Base-by-base conservation (phyloP, 2,329 filamentous ascomycete genomes). In the Scedosporium dehoogii region DNA sequence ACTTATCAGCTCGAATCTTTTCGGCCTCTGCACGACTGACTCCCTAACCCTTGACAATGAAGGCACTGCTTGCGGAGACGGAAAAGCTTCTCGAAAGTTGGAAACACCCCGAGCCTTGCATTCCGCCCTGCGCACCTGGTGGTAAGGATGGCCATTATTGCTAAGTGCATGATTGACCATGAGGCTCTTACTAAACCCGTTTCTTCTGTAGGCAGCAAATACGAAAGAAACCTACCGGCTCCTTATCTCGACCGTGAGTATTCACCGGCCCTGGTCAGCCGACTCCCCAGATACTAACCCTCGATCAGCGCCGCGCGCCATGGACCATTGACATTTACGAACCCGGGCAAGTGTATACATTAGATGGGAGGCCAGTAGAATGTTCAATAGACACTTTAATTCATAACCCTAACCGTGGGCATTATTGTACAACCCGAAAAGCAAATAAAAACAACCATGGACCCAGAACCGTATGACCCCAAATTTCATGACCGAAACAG, bases 101-200 rank as follows among this genome's bases (percentile, higher is more conserved):
- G 93, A 97, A 97, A 79, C 94, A 99, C 72, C 94, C 94, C 3
- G 94, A 99, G 74, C 92, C 94, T 38, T 97, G 96, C 74, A 81
- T 85, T 68, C 85, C 88, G 67, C 94, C 94, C 14, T 96, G 91
- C 51, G 93, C 94, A 46, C 94, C 94, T 10, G 94, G 94, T 82
- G 94, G 93, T 94, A 79, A 67, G 83, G 71, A 16, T 3, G 25
- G 18, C 21, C 46, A 16, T 18, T 33, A 12, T 14, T 14, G 10
- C 33, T 3, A 6, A 38, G 10, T 14, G 33, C 10, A 4, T 12
- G 10, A 38, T 38, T 12, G 33, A 38, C 33, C 33, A 12, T 38
- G 33, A 14, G 33, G 3, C 48, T 10, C 56, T 55, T 12, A 29
- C 18, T 33, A 18, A 21, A 23, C 5, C 14, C 18, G 56, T 25